Evolutionary conservation across 345 rosid genomes (phyloP).

Genomic region (Kernera saxatilis): DNA sequence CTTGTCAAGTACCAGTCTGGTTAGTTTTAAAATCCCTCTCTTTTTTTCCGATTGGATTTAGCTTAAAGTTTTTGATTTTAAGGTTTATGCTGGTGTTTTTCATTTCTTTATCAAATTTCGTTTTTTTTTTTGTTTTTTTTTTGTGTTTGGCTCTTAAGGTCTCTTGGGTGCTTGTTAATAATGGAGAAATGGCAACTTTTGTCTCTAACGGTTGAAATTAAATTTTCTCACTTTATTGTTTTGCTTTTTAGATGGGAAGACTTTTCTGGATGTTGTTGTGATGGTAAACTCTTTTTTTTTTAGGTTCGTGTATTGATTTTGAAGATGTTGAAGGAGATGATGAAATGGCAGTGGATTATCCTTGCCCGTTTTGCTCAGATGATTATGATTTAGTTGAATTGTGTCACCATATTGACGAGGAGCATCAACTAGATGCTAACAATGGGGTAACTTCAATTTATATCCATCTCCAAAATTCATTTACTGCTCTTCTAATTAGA

Average conservation of each 20-base stretch:
- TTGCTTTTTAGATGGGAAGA: not conserved
- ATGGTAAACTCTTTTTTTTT: not conserved
- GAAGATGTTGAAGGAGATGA: conserved; percentile 26
- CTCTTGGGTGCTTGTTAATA: not conserved
- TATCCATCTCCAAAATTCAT: not conserved
- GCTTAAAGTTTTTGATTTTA: not conserved
- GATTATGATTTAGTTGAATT: conserved; percentile 28
- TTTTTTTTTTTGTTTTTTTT: not conserved
- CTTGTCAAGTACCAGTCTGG: conserved; percentile 26
- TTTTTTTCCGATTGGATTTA: not conserved
- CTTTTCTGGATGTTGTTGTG: not conserved
- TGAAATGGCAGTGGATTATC: conserved; percentile 29
- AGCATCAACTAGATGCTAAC: conserved; percentile 19
- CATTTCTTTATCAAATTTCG: not conserved
- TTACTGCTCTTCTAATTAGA: not conserved
- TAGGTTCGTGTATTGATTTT: conserved; percentile 26
- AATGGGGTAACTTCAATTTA: conserved; percentile 22
- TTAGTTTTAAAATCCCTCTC: not conserved
- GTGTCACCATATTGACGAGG: conserved; percentile 30
- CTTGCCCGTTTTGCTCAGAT: conserved; percentile 29
- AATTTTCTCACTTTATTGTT: not conserved
- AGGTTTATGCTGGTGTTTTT: not conserved
- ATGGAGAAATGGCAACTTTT: not conserved
- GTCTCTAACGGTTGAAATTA: not conserved
- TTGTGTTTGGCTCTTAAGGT: not conserved